These are phyloP conservation scores for Labyrinthula sp. DNA, from an alignment of 352 stramenopile species.

Conservation along the genomic window DNA sequence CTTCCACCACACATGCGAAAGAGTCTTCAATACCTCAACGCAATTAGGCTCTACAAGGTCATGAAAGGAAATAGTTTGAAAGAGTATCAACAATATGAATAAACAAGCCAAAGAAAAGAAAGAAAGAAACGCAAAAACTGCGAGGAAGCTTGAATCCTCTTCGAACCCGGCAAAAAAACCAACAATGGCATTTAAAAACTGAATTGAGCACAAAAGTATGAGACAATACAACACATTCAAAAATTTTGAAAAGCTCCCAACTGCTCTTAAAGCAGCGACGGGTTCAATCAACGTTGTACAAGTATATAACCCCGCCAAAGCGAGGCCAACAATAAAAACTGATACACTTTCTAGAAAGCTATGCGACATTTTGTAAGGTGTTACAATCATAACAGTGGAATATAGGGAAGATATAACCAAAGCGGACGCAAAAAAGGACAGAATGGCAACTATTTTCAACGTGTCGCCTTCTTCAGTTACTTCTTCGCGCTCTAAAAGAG, in stretches of 20 bases:
- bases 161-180: slow-evolving; percentile 19
- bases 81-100: slow-evolving; percentile 8
- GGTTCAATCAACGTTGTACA: slow-evolving; percentile 12
- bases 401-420: too few species aligned
- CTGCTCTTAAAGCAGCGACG: too few species aligned
- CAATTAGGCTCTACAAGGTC: slow-evolving; percentile 6
- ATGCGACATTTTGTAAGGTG: slow-evolving; percentile 22
- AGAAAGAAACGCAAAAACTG: slow-evolving; percentile 3
- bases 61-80: slow-evolving; percentile 5
- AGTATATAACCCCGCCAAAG: slow-evolving; percentile 1
- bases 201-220: slow-evolving; percentile 2
- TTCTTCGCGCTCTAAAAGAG: too few species aligned
- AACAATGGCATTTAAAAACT: slow-evolving; percentile 11
- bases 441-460: too few species aligned
- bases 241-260: too few species aligned
- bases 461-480: too few species aligned
- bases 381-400: slow-evolving; percentile 26
- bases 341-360: slow-evolving; percentile 24
- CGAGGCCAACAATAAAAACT: slow-evolving; percentile 10
- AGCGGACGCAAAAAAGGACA: too few species aligned
- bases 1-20: slow-evolving; percentile 24
- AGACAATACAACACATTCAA: slow-evolving; percentile 7
- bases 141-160: slow-evolving; percentile 15
- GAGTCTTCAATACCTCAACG: slow-evolving; percentile 15
- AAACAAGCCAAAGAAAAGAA: not conserved